Evolutionary conservation across 345 rosid genomes (phyloP), one percentile per base, ranked within the genome.

Genomic region (Salix purpurea): DNA sequence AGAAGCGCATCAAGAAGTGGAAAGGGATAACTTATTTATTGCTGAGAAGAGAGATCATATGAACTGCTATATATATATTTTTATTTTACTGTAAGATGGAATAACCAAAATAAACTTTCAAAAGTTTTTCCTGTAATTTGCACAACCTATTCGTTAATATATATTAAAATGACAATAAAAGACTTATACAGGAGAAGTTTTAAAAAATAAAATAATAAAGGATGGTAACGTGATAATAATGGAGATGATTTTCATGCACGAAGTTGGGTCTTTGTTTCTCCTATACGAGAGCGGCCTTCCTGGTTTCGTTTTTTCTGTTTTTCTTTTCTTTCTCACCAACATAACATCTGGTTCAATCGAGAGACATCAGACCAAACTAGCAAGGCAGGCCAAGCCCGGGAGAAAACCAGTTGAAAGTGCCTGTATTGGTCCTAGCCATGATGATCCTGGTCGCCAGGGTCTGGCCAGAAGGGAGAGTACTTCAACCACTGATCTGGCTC

Each of bases 391-490:
- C 80, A 74, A 11, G 46, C 46, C 68, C 72, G 0, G 39, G 34
- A 48, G 9, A 44, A 85, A 77, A 74, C 60, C 76, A 74, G 58
- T 15, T 76, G 71, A 72, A 74, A 40, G 78, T 81, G 71, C 68
- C 5, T 34, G 36, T 85, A 80, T 78, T 78, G 75, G 85, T 82
- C 68, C 90, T 96, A 96, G 72, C 97, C 98, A 92, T 91, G 97
- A 90, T 90, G 98, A 88, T 90, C 98, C 83, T 90, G 97, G 87
- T 92, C 91, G 92, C 92, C 94, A 81, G 99, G 94, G 79, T 91
- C 94, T 60, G 90, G 90, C 99, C 99, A 96, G 92, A 92, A 96
- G 46, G 97, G 77, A 36, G 98, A 90, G 83, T 91, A 96, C 92
- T 93, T 96, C 87, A 96, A 54, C 99, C 99, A 96, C 69, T 96